Conservation (phyloP, 2,329 filamentous ascomycete species). For the Aspergillus transmontanensis region DNA sequence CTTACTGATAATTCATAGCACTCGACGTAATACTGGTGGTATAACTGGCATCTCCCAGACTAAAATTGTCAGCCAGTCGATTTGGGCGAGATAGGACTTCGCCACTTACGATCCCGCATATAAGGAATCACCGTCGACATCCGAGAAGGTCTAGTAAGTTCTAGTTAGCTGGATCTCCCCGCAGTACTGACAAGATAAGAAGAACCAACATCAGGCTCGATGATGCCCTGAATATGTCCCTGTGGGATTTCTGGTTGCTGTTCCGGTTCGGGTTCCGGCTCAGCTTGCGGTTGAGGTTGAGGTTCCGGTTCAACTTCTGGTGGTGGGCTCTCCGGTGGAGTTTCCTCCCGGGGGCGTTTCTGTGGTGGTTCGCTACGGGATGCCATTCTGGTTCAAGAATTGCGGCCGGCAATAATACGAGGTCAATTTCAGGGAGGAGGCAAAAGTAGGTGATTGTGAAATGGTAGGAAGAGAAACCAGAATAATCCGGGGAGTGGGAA, state of each 20-base stretch:
- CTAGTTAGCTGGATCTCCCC: background rate
- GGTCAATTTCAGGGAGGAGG: background rate
- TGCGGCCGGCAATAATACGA: background rate
- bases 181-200: background rate
- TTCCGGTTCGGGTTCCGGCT: background rate
- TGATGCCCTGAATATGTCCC: background rate
- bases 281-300: background rate
- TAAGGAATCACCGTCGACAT: background rate
- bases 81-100: background rate
- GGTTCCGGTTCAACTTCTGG: background rate
- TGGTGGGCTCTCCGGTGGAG: background rate
- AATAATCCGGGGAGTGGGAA: background rate
- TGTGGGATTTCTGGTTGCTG: background rate
- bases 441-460: background rate
- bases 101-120: background rate
- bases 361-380: background rate
- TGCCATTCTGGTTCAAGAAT: background rate
- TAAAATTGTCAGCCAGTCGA: background rate
- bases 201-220: background rate
- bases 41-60: slow-evolving; percentile 1
- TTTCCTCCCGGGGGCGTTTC: background rate
- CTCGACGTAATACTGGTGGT: slow-evolving; percentile 23
- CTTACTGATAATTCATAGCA: slow-evolving; percentile 35
- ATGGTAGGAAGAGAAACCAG: background rate
- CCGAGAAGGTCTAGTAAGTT: background rate